Percentiles rank a stretch among this genome's conserved stretches.
These are phyloP conservation scores for Quercus ilex DNA, from an alignment of 306 rosid genomes.

Conservation along the genomic window DNA sequence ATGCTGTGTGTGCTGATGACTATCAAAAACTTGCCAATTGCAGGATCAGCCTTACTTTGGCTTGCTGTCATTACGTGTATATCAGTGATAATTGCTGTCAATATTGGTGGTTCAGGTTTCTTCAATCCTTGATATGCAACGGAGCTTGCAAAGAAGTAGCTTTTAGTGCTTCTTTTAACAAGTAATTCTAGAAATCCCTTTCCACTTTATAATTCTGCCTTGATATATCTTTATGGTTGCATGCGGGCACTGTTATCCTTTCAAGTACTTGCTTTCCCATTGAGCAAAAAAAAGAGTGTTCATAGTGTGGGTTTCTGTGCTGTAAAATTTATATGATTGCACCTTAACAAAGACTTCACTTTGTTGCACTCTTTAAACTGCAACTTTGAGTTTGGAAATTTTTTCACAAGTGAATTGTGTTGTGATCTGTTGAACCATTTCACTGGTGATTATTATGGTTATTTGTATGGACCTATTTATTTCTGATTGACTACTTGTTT, in stretches of 20 bases:
- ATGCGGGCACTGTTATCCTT: background rate
- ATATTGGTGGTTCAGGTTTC: constrained; percentile 74
- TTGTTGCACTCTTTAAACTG: background rate
- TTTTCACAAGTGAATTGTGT: background rate
- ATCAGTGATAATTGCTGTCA: constrained; percentile 65
- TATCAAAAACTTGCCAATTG: constrained; percentile 30
- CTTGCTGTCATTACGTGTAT: constrained; percentile 72
- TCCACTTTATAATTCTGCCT: constrained; percentile 3
- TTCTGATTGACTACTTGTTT: background rate
- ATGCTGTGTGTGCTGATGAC: constrained; percentile 8
- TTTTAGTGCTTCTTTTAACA: constrained; percentile 25
- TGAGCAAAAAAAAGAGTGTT: no score
- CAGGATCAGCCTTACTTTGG: constrained; percentile 82
- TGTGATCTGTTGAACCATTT: background rate
- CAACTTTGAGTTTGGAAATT: background rate
- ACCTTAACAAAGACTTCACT: background rate
- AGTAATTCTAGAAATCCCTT: constrained; percentile 27
- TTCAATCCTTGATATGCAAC: constrained; percentile 71
- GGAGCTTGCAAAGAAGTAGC: constrained; percentile 23
- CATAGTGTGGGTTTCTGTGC: background rate
- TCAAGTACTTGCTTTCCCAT: background rate
- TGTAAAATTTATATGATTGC: background rate
- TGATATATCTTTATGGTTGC: constrained; percentile 5
- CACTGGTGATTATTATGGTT: background rate
- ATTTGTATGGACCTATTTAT: background rate